These are phyloP conservation scores for Phytophthora idaei DNA, from an alignment of 352 stramenopile species.

Conservation along the genomic window DNA sequence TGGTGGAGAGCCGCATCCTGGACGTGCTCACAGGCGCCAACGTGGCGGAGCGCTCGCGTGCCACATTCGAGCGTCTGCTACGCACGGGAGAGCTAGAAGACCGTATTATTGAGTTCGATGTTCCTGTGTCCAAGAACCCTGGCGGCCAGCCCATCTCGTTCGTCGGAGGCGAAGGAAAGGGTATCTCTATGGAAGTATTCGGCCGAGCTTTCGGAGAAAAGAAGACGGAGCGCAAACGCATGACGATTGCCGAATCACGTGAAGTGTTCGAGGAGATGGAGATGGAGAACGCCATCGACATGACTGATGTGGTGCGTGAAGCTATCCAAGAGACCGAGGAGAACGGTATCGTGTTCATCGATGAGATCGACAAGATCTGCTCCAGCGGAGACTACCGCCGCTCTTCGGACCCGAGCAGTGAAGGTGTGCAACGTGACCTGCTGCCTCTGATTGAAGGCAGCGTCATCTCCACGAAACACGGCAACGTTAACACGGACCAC, in stretches of 20 bases:
- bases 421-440: slow-evolving; percentile 99
- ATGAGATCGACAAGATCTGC: slow-evolving; percentile 99
- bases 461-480: slow-evolving; percentile 98
- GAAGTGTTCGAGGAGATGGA: slow-evolving; percentile 96
- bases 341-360: slow-evolving; percentile 99
- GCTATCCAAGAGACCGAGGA: slow-evolving; percentile 95
- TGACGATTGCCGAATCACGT: slow-evolving; percentile 94
- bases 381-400: slow-evolving; percentile 93
- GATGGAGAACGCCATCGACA: slow-evolving; percentile 94
- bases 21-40: slow-evolving; percentile 94
- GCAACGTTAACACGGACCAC: slow-evolving; percentile 99
- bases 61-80: slow-evolving; percentile 95
- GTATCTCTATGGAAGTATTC: slow-evolving; percentile 77
- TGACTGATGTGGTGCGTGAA: slow-evolving; percentile 87
- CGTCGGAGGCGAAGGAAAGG: slow-evolving; percentile 66
- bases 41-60: slow-evolving; percentile 73
- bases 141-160: slow-evolving; percentile 70
- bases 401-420: slow-evolving; percentile 95
- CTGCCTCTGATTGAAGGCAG: slow-evolving; percentile 98
- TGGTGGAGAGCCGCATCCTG: slow-evolving; percentile 96
- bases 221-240: slow-evolving; percentile 91
- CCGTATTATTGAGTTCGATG: slow-evolving; percentile 79
- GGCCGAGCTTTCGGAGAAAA: slow-evolving; percentile 80
- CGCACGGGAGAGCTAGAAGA: slow-evolving; percentile 81
- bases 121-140: slow-evolving; percentile 60